phyloP scores from a whole-genome alignment of 345 rosid genomes.

The Diplotaxis tenuifolia region DNA sequence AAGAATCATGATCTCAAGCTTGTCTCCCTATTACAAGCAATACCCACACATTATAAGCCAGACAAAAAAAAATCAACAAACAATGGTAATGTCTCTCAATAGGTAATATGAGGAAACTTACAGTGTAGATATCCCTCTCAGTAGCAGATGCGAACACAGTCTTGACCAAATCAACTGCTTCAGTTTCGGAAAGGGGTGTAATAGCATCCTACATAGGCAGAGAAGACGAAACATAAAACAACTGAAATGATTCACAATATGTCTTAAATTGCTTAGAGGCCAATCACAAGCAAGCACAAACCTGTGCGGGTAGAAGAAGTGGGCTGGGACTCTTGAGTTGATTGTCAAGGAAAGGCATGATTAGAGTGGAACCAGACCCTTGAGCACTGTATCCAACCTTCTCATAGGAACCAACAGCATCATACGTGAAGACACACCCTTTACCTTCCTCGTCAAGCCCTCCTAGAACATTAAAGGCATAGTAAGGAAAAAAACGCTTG shows the following conservation, averaged over 20 bases:
- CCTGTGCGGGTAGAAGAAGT: slow-evolving; percentile 79
- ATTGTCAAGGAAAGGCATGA: slow-evolving; percentile 96
- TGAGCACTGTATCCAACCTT: slow-evolving; percentile 95
- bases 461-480: slow-evolving; percentile 87
- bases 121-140: slow-evolving; percentile 96
- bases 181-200: slow-evolving; percentile 84
- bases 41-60: not conserved
- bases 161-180: slow-evolving; percentile 90
- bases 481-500: slow-evolving; percentile 96
- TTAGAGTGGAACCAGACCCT: slow-evolving; percentile 89
- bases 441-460: slow-evolving; percentile 95
- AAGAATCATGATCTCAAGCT: slow-evolving; percentile 70
- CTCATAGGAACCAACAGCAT: slow-evolving; percentile 97
- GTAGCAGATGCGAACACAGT: slow-evolving; percentile 92
- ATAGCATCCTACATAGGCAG: slow-evolving; percentile 72
- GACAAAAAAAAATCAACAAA: not conserved
- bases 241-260: not conserved
- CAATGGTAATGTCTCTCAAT: not conserved
- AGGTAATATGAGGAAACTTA: slow-evolving; percentile 37
- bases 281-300: slow-evolving; percentile 22
- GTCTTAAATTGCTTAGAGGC: not conserved
- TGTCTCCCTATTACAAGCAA: slow-evolving; percentile 64
- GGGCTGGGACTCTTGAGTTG: slow-evolving; percentile 98
- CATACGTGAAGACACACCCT: slow-evolving; percentile 96
- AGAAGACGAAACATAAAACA: not conserved